phyloP scores from a whole-genome alignment of 345 rosid species.

The Hevea brasiliensis region DNA sequence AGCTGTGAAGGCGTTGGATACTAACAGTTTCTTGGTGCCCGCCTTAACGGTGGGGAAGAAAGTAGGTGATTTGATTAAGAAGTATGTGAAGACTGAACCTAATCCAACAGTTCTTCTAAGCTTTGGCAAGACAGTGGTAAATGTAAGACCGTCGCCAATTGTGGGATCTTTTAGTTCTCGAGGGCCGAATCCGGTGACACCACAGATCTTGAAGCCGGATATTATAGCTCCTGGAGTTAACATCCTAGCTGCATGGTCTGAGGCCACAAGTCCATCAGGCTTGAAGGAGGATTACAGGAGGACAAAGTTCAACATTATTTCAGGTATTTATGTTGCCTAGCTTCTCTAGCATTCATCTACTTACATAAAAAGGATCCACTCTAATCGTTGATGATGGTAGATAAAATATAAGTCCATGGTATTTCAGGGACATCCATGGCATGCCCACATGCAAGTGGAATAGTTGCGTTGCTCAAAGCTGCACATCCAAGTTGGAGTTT shows the following conservation, averaged over 20 bases:
- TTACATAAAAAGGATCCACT: no score
- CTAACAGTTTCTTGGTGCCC: conserved; percentile 73
- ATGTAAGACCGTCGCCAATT: conserved; percentile 65
- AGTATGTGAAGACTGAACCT: conserved; percentile 38
- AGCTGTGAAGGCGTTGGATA: conserved; percentile 49
- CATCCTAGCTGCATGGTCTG: conserved; percentile 77
- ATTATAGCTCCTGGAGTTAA: conserved; percentile 84
- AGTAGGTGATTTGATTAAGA: conserved; percentile 52
- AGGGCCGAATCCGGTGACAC: conserved; percentile 71
- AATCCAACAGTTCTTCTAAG: conserved; percentile 54
- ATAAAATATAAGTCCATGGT: no score
- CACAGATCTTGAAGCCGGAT: conserved; percentile 81
- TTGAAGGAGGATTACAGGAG: conserved; percentile 56
- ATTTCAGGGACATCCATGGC: conserved; percentile 84
- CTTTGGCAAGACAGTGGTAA: conserved; percentile 70
- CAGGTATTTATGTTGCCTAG: conserved; percentile 43
- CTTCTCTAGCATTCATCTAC: not conserved
- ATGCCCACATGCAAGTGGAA: conserved; percentile 84
- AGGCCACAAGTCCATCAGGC: conserved; percentile 60
- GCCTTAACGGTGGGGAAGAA: conserved; percentile 61
- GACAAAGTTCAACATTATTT: conserved; percentile 58
- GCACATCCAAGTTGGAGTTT: conserved; percentile 90
- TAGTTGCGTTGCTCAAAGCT: conserved; percentile 75
- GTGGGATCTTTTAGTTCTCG: conserved; percentile 84
- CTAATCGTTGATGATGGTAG: no score